These are phyloP conservation scores for Microsporum ferrugineum DNA, from an alignment of 2,329 filamentous ascomycete genomes.

Conservation along the genomic window DNA sequence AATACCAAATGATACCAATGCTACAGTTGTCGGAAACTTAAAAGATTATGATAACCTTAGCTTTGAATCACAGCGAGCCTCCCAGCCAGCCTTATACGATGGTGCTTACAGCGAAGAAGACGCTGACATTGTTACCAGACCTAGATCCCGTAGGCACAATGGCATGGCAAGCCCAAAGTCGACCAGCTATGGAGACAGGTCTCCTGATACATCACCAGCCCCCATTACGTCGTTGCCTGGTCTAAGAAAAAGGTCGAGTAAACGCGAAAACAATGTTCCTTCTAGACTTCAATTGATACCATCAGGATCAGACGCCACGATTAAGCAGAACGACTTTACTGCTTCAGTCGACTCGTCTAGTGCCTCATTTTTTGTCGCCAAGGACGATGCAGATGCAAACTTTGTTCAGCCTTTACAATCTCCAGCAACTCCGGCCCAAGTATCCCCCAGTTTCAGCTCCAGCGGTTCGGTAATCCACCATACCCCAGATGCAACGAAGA, in stretches of 20 bases:
- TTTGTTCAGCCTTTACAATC: slow-evolving; percentile 17
- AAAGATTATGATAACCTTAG: neutral
- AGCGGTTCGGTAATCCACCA: slow-evolving; percentile 19
- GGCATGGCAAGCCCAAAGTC: neutral
- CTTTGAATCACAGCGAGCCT: neutral
- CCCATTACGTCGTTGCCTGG: neutral
- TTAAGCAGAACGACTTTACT: neutral
- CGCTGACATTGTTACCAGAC: neutral
- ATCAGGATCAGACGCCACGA: neutral
- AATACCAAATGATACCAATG: neutral
- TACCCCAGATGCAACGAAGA: neutral
- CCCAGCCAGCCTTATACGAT: neutral
- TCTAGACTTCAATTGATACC: neutral
- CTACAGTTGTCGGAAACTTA: neutral
- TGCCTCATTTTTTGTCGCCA: neutral
- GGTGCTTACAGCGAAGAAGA: neutral
- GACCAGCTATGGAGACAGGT: neutral
- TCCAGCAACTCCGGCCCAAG: slow-evolving; percentile 18
- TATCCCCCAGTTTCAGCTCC: slow-evolving; percentile 16
- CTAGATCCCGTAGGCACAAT: neutral
- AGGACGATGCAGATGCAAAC: neutral
- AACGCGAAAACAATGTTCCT: neutral
- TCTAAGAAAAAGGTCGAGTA: neutral
- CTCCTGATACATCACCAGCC: neutral
- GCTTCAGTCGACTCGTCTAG: neutral